Conservation (phyloP, 495 filamentous ascomycete genomes). For the Neurospora sp. region DNA sequence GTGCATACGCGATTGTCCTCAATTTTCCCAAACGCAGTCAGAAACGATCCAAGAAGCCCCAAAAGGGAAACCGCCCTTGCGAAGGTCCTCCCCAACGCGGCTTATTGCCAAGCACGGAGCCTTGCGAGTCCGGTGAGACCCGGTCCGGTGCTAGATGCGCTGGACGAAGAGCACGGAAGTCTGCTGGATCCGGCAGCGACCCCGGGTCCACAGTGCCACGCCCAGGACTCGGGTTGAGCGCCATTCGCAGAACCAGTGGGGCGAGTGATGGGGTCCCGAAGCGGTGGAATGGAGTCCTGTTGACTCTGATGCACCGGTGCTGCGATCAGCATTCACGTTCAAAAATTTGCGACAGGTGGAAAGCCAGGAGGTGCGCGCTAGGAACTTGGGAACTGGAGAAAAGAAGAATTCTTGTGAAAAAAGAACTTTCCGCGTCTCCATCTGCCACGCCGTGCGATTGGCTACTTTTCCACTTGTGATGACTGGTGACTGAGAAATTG, state of each 20-base stretch:
- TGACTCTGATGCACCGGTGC: neutral
- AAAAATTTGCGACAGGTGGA: neutral
- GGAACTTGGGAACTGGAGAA: neutral
- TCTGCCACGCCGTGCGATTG: neutral
- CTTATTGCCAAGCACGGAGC: neutral
- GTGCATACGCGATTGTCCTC: neutral
- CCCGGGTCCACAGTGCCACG: neutral
- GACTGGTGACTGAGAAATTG: neutral
- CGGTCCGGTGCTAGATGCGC: neutral
- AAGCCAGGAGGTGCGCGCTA: neutral
- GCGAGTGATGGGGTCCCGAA: neutral
- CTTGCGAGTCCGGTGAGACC: neutral
- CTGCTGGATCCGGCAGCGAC: neutral
- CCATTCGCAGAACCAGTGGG: neutral
- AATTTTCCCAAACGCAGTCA: neutral
- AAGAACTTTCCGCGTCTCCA: neutral
- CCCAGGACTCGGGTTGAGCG: neutral
- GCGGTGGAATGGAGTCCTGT: neutral
- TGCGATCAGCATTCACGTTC: neutral
- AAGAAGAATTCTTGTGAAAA: neutral
- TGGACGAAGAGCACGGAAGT: neutral
- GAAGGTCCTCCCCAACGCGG: neutral
- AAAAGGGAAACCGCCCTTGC: neutral
- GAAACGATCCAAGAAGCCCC: neutral
- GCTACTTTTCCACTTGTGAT: neutral